Conservation (phyloP, 1,284 basidiomycete genomes). For the Papiliotrema fonsecae region DNA sequence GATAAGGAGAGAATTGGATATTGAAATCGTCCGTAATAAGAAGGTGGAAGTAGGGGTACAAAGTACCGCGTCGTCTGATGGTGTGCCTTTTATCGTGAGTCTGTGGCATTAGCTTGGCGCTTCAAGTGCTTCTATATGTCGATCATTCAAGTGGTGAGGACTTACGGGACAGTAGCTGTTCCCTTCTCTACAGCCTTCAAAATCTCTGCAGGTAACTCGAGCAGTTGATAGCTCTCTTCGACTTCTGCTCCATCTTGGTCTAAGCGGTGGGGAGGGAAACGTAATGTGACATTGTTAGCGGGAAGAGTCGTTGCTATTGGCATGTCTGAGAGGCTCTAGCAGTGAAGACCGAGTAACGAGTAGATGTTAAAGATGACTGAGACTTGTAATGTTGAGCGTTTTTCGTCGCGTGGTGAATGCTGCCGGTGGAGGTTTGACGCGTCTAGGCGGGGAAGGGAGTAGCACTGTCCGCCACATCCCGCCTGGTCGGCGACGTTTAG, state of each 20-base stretch:
- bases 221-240: slow-evolving; percentile 42
- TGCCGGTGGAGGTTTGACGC: no score
- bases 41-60: slow-evolving; percentile 77
- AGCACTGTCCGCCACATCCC: no score
- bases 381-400: no score
- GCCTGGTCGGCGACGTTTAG: no score
- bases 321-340: no score
- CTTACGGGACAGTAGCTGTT: no score
- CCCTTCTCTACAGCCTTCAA: slow-evolving; percentile 38
- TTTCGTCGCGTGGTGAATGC: no score
- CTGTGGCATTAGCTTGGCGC: slow-evolving; percentile 44
- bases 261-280: slow-evolving; percentile 2
- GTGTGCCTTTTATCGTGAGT: slow-evolving; percentile 70
- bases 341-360: no score
- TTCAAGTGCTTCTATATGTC: slow-evolving; percentile 22
- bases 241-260: slow-evolving; percentile 2
- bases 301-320: slow-evolving; percentile 6
- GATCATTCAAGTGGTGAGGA: background rate
- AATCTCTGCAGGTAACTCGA: slow-evolving; percentile 46
- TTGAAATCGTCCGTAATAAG: slow-evolving; percentile 67
- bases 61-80: slow-evolving; percentile 77
- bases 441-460: no score
- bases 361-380: no score
- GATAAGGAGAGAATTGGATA: slow-evolving; percentile 80
- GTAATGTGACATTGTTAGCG: slow-evolving; percentile 6